A percentile compares a stretch with the other conserved stretches of the same genome.
Conservation (phyloP, 148 eudicot genomes). For the Polygonum aviculare region DNA sequence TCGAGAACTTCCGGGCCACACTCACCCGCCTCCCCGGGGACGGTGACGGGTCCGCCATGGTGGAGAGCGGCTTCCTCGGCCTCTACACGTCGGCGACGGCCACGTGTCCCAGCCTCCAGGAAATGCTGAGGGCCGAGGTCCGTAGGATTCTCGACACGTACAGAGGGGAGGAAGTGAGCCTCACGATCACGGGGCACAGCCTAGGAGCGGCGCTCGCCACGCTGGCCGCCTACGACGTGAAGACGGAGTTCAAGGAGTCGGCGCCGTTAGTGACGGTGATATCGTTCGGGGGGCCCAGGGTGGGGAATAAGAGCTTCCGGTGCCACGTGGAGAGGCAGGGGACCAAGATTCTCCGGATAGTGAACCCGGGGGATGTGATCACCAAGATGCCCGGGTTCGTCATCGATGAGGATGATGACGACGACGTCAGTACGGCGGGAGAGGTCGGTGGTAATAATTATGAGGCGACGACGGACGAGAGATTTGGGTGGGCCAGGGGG, state of each 20-base stretch:
- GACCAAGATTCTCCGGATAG: slow-evolving; percentile 55
- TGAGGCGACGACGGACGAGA: no score
- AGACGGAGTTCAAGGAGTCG: slow-evolving; percentile 29
- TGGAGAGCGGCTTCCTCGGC: slow-evolving; percentile 74
- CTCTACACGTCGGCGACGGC: slow-evolving; percentile 46
- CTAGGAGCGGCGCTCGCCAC: slow-evolving; percentile 87
- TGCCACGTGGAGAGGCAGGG: slow-evolving; percentile 49
- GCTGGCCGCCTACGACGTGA: slow-evolving; percentile 69
- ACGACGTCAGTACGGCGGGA: background rate
- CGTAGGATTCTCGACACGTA: slow-evolving; percentile 31
- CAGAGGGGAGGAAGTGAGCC: slow-evolving; percentile 40
- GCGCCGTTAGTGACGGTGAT: slow-evolving; percentile 54
- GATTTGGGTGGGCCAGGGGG: background rate
- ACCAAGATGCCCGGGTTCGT: slow-evolving; percentile 78
- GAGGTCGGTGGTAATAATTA: background rate
- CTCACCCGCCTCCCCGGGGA: slow-evolving; percentile 31
- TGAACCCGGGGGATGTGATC: slow-evolving; percentile 61
- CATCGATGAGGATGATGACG: slow-evolving; percentile 14
- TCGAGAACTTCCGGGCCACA: slow-evolving; percentile 67
- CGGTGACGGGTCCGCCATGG: slow-evolving; percentile 33
- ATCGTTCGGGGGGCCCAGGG: slow-evolving; percentile 87
- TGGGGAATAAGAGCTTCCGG: slow-evolving; percentile 61
- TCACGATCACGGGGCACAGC: slow-evolving; percentile 83
- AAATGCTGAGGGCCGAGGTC: slow-evolving; percentile 38
- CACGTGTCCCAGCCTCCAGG: slow-evolving; percentile 37